A percentile compares a stretch with the other conserved stretches of the same genome.
Conservation (phyloP, 176 grass and related monocot species). For the Cenchrus purpureus region DNA sequence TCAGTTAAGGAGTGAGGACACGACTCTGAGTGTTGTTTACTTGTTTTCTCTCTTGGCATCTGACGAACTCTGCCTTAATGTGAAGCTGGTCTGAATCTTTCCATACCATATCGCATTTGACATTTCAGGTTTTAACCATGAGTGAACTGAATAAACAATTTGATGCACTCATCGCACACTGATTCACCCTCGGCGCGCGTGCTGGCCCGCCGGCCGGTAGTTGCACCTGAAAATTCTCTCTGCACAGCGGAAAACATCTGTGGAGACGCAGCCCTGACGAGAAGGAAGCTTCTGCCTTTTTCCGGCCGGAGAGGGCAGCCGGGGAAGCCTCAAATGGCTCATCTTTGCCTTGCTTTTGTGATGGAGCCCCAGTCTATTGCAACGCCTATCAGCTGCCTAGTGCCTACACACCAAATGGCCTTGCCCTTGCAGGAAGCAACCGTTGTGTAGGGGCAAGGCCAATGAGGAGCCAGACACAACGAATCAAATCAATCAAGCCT, state of each 20-base stretch:
- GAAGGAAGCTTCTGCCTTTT: conserved; percentile 23
- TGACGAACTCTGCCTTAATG: no score
- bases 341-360: conserved; percentile 19
- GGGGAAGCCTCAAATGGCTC: background rate
- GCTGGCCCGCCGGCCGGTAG: background rate
- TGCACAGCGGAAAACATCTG: conserved; percentile 8
- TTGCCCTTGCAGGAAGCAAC: conserved; percentile 51
- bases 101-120: background rate
- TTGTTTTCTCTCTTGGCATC: no score
- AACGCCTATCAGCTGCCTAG: background rate
- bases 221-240: conserved; percentile 29
- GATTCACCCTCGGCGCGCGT: background rate
- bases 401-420: background rate
- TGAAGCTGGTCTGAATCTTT: background rate
- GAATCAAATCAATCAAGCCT: background rate
- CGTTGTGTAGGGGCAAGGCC: background rate
- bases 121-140: background rate
- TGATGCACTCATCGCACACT: background rate
- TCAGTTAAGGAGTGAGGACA: background rate
- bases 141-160: background rate
- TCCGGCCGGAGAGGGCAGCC: background rate
- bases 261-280: background rate
- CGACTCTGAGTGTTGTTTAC: background rate
- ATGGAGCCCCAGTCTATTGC: conserved; percentile 12
- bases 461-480: background rate